These are phyloP conservation scores for Tolypocladium inflatum DNA, from an alignment of 2,329 filamentous ascomycete genomes.

Conservation along the genomic window DNA sequence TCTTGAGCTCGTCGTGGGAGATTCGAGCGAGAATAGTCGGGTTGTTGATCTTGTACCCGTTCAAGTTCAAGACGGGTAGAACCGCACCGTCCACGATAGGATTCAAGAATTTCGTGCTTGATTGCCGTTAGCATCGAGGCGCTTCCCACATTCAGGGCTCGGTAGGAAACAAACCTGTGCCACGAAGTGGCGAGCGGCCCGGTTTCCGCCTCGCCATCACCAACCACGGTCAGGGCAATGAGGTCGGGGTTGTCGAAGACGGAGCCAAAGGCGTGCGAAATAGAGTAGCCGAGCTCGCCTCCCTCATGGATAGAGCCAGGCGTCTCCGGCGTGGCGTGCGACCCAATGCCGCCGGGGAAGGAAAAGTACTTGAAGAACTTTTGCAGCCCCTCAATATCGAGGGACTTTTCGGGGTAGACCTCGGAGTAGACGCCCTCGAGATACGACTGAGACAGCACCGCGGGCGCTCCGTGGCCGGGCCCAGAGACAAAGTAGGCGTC, in stretches of 20 bases:
- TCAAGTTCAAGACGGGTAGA: slow-evolving; percentile 67
- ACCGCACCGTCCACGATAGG: slow-evolving; percentile 71
- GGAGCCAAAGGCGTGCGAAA: slow-evolving; percentile 69
- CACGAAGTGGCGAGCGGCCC: slow-evolving; percentile 70
- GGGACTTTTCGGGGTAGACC: slow-evolving; percentile 64
- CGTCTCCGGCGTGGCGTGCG: slow-evolving; percentile 70
- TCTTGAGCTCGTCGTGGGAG: slow-evolving; percentile 60
- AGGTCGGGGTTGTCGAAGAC: slow-evolving; percentile 68
- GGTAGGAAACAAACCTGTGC: slow-evolving; percentile 39
- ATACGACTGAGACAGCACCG: slow-evolving; percentile 66
- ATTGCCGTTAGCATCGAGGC: background rate
- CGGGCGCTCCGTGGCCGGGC: slow-evolving; percentile 69
- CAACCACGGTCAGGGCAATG: slow-evolving; percentile 69
- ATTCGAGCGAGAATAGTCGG: slow-evolving; percentile 66
- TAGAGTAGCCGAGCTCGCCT: slow-evolving; percentile 72
- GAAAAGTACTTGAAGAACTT: slow-evolving; percentile 78
- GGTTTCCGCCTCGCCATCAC: slow-evolving; percentile 74
- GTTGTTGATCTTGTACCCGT: slow-evolving; percentile 82
- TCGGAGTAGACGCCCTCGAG: slow-evolving; percentile 71
- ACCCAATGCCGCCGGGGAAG: slow-evolving; percentile 70
- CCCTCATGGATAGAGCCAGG: slow-evolving; percentile 71
- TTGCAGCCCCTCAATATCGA: slow-evolving; percentile 59
- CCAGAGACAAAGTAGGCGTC: slow-evolving; percentile 66
- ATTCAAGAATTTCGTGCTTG: slow-evolving; percentile 67
- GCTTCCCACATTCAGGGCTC: background rate